A percentile compares a stretch with the other conserved stretches of the same genome.
phyloP scores from a whole-genome alignment of 139 green algal species.

The Choricystis sp. region DNA sequence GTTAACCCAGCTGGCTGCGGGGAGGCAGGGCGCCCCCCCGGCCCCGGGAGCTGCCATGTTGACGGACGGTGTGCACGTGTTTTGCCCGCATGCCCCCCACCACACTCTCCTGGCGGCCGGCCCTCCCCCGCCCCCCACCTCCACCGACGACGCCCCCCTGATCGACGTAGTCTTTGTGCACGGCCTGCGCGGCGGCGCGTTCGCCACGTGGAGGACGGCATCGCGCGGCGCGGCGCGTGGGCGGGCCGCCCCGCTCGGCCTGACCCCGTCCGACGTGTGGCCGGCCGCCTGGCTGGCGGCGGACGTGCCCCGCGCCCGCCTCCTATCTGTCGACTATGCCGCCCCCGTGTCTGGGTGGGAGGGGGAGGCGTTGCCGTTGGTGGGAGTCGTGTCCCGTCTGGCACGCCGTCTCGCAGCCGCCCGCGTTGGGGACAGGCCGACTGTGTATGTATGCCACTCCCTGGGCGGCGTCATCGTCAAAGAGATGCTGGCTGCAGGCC shows the following conservation, averaged over 20 bases:
- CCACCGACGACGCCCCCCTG: conserved; percentile 14
- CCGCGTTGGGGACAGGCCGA: conserved; percentile 54
- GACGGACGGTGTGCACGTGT: conserved; percentile 51
- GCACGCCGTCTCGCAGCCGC: conserved; percentile 47
- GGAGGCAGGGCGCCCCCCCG: neutral
- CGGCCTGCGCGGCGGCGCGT: conserved; percentile 68
- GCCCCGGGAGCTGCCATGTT: neutral
- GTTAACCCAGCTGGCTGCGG: neutral
- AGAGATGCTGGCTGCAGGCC: conserved; percentile 39
- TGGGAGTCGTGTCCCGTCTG: conserved; percentile 41
- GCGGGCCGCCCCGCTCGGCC: conserved; percentile 1
- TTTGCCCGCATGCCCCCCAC: conserved; percentile 39
- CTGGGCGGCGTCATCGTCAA: conserved; percentile 81
- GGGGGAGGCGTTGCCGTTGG: conserved; percentile 56
- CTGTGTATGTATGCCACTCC: conserved; percentile 68
- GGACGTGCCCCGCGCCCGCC: conserved; percentile 35
- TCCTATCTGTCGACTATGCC: conserved; percentile 60
- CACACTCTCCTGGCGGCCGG: conserved; percentile 29
- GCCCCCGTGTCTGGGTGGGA: conserved; percentile 39
- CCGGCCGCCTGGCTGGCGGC: conserved; percentile 42
- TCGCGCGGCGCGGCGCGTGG: conserved; percentile 3
- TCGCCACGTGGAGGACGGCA: conserved; percentile 53
- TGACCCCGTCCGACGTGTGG: conserved; percentile 29
- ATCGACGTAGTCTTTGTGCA: conserved; percentile 81
- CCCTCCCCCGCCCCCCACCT: neutral